Conservation (phyloP, 352 stramenopile genomes). For the Peronosclerospora sorghi region DNA sequence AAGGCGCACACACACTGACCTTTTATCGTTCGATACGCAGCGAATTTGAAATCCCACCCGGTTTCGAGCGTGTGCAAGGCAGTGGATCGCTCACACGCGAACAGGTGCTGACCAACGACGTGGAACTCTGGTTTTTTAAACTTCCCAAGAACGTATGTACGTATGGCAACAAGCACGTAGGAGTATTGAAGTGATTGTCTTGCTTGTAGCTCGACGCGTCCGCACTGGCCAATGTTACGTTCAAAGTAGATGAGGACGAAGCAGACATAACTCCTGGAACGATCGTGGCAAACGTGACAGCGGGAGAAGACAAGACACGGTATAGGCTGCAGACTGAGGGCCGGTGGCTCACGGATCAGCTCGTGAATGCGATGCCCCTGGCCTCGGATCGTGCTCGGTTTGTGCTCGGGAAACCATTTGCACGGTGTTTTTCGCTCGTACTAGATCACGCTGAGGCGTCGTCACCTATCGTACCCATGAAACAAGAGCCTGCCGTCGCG, state of each 20-base stretch:
- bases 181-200: conserved; percentile 1
- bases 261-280: conserved; percentile 15
- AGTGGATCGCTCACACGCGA: conserved; percentile 50
- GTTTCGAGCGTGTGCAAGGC: conserved; percentile 54
- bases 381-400: conserved; percentile 47
- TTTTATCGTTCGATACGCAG: conserved; percentile 15
- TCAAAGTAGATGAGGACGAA: conserved; percentile 39
- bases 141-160: conserved; percentile 65
- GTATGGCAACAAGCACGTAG: neutral
- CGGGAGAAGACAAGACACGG: conserved; percentile 25
- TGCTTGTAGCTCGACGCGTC: conserved; percentile 50
- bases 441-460: conserved; percentile 23
- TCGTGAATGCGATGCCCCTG: conserved; percentile 64
- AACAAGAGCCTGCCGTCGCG: conserved; percentile 3
- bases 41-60: conserved; percentile 70
- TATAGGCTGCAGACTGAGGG: conserved; percentile 55
- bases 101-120: conserved; percentile 47
- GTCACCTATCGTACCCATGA: conserved; percentile 6
- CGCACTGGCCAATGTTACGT: conserved; percentile 50
- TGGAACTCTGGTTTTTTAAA: conserved; percentile 84
- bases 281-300: conserved; percentile 31
- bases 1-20: conserved; percentile 5
- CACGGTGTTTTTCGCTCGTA: conserved; percentile 62
- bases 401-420: conserved; percentile 60
- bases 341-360: conserved; percentile 49